Percentiles rank a stretch among this genome's conserved stretches.
Evolutionary conservation across 78 protist genomes (phyloP).

Genomic region (Trichosphaerium sp.): DNA sequence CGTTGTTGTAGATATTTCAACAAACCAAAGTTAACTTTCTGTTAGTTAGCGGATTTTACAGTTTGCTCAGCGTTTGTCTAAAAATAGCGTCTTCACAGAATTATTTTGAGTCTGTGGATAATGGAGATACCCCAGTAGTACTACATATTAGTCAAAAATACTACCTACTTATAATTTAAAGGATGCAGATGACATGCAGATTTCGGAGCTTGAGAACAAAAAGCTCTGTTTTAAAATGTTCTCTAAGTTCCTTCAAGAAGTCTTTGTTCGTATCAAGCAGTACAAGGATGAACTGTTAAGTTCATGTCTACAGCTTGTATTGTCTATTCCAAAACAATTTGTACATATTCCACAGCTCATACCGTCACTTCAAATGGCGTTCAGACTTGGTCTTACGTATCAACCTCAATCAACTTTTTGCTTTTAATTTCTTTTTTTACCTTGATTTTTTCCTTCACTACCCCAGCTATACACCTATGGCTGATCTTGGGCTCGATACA

Average conservation of each 20-base stretch:
- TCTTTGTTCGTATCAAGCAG: conserved; percentile 1
- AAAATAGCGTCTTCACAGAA: no score
- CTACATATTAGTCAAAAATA: no score
- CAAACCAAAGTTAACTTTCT: conserved; percentile 15
- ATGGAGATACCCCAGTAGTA: no score
- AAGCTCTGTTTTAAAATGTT: conserved; percentile 23
- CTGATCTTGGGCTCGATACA: conserved; percentile 22
- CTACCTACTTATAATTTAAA: no score
- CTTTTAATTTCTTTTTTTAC: no score
- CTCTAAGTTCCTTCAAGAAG: conserved; percentile 23
- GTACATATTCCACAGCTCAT: not conserved
- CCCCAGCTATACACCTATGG: conserved; percentile 43
- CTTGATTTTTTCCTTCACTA: no score
- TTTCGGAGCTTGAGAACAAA: conserved; percentile 35
- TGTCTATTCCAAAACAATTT: conserved; percentile 33
- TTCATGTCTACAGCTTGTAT: conserved; percentile 21
- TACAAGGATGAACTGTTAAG: conserved; percentile 57
- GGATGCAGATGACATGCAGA: no score
- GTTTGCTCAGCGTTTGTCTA: no score
- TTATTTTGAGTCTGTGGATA: no score
- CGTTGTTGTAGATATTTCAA: conserved; percentile 14
- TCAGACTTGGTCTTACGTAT: conserved; percentile 25
- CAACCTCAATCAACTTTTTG: no score
- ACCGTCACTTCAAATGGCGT: conserved; percentile 15
- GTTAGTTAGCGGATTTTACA: no score